A percentile compares a stretch with the other conserved stretches of the same genome.
These are phyloP conservation scores for Fraxinus angustifolia DNA, from an alignment of 305 asterid genomes.

Conservation along the genomic window DNA sequence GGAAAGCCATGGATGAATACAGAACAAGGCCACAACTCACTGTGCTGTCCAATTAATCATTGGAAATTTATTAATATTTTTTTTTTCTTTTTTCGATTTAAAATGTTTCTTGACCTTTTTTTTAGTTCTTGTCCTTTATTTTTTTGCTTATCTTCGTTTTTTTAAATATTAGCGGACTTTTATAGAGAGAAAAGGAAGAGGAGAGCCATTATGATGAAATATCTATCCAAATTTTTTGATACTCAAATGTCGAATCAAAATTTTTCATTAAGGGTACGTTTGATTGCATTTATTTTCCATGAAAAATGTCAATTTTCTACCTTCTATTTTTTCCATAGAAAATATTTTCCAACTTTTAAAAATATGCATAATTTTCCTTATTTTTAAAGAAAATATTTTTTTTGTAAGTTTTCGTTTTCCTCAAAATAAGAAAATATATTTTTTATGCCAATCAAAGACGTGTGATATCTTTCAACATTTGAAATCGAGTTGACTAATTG, in stretches of 20 bases:
- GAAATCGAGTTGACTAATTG: background rate
- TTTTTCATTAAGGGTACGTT: background rate
- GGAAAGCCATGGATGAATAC: constrained; percentile 64
- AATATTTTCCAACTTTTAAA: too few relatives aligned
- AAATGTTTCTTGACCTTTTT: background rate
- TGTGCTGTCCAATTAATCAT: constrained; percentile 47
- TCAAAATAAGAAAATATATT: too few relatives aligned
- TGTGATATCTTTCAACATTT: background rate
- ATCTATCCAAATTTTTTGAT: constrained; percentile 33
- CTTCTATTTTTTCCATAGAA: too few relatives aligned
- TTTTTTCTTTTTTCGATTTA: background rate
- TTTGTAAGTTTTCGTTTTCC: too few relatives aligned
- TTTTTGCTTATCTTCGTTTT: background rate
- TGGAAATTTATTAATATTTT: constrained; percentile 16
- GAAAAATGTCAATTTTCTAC: background rate
- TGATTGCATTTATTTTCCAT: too few relatives aligned
- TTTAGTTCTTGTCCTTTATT: background rate
- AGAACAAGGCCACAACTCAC: constrained; percentile 64
- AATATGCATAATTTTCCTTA: too few relatives aligned
- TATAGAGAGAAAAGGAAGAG: constrained; percentile 20
- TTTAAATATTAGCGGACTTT: constrained; percentile 15
- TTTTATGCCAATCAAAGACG: too few relatives aligned
- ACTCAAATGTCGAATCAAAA: background rate
- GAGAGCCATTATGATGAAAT: background rate
- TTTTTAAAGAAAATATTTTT: too few relatives aligned